phyloP scores from a whole-genome alignment of 805 yeast genomes.

The Isabelozyma rhagii region DNA sequence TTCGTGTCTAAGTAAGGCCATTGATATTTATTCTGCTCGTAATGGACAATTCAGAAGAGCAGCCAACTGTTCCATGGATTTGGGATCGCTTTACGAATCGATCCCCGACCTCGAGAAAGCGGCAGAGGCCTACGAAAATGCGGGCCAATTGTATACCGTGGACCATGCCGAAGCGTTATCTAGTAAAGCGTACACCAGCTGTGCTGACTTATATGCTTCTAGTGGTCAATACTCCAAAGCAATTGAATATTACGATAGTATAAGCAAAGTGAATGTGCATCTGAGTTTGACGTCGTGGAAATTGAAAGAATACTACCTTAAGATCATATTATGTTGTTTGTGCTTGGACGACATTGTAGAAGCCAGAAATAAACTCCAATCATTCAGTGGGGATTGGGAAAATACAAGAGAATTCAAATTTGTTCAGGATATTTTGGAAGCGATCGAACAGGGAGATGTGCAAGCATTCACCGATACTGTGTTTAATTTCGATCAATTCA shows the following conservation, averaged over 20 bases:
- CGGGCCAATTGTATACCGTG: conserved; percentile 93
- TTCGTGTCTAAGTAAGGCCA: conserved; percentile 69
- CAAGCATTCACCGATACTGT: conserved; percentile 72
- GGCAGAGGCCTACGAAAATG: conserved; percentile 75
- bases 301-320: conserved; percentile 85
- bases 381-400: conserved; percentile 58
- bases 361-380: conserved; percentile 75
- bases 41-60: conserved; percentile 96
- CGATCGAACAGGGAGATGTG: conserved; percentile 77
- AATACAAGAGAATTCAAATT: conserved; percentile 75
- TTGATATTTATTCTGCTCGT: conserved; percentile 71
- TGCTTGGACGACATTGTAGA: conserved; percentile 82
- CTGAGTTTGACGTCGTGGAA: conserved; percentile 85
- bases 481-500: conserved; percentile 81
- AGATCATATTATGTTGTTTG: conserved; percentile 76
- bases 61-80: conserved; percentile 88
- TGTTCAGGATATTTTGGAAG: conserved; percentile 61
- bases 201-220: conserved; percentile 81
- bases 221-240: conserved; percentile 73
- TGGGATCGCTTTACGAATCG: conserved; percentile 82
- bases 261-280: conserved; percentile 72
- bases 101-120: conserved; percentile 68
- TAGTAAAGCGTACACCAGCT: conserved; percentile 81
- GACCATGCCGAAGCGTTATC: conserved; percentile 92
- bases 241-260: conserved; percentile 68